Base-by-base conservation (phyloP, 2,329 filamentous ascomycete species). In the Mariannaea sp. region DNA sequence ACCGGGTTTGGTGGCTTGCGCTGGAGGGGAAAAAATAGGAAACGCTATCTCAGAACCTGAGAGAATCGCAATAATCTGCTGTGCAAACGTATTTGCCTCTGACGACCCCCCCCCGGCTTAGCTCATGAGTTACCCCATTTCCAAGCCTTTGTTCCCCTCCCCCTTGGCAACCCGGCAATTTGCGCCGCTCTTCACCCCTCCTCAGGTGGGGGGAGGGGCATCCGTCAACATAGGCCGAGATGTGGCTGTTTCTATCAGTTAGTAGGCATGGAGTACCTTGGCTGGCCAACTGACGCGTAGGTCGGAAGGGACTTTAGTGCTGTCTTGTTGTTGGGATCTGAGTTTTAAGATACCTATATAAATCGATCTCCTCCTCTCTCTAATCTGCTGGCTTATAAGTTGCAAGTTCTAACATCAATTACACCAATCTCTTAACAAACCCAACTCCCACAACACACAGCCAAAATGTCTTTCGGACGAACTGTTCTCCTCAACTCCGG, bases 401-500 rank as follows among this genome's bases (percentile, higher is more conserved):
- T n/a, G n/a, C n/a, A n/a, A n/a, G 7, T 29, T 12, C 12, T 29
- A 7, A 29, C 12, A 7, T 12, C 26, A 7, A 7, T 29, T 29
- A 7, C 32, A 5, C 13, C 42, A 46, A 39, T 33, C 38, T 33
- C 17, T 50, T 51, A 35, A n/a, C n/a, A 17, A 42, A 19, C 9
- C 29, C 7, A 12, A 16, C 24, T 38, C 35, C 14, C 17, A 20
- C 17, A 10, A 3, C 17, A 29, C 36, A 26, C 14, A 9, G 20
- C 36, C 7, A 29, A 19, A 43, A 43, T 86, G 83, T 85, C 83
- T 67, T 73, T 75, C 66, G 79, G 75, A 53, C 73, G 69, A 62
- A 75, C 82, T 71, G 80, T 84, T 62, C 82, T 80, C 57, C 79
- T 85, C 65, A 85, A 80, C 75, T 80, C 81, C 49, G 86, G 87